A percentile compares a stretch with the other conserved stretches of the same genome.
Evolutionary conservation across 1,284 basidiomycete species (phyloP).

Genomic region (Nidula niveotomentosa): DNA sequence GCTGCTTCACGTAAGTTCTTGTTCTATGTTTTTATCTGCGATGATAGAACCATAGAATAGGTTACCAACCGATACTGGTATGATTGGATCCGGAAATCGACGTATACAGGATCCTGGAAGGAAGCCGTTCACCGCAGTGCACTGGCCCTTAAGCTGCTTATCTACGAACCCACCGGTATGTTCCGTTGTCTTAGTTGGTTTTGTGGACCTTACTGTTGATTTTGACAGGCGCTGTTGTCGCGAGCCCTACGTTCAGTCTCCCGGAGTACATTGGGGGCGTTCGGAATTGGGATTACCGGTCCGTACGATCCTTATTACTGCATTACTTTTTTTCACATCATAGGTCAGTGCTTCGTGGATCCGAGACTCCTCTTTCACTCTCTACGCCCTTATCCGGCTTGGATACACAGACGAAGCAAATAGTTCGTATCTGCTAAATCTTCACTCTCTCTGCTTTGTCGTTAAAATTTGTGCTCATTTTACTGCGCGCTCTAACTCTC

Average conservation of each 20-base stretch:
- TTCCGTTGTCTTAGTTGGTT: slow-evolving; percentile 11
- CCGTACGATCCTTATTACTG: not conserved
- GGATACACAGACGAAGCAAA: slow-evolving; percentile 91
- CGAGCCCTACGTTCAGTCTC: slow-evolving; percentile 90
- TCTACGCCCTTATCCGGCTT: slow-evolving; percentile 88
- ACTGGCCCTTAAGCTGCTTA: slow-evolving; percentile 83
- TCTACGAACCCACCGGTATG: slow-evolving; percentile 78
- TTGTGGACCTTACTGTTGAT: slow-evolving; percentile 4
- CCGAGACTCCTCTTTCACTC: slow-evolving; percentile 88
- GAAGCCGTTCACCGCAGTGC: slow-evolving; percentile 89
- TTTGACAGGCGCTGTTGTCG: slow-evolving; percentile 76
- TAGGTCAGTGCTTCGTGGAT: slow-evolving; percentile 75
- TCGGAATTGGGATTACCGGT: slow-evolving; percentile 86
- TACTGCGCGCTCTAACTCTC: not conserved
- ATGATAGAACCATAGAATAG: slow-evolving; percentile 23
- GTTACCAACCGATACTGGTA: slow-evolving; percentile 88
- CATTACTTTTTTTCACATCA: not conserved
- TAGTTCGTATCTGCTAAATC: slow-evolving; percentile 36
- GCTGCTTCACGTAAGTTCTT: slow-evolving; percentile 46
- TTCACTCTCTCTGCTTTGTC: not conserved
- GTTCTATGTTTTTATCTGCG: not conserved
- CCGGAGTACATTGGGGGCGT: slow-evolving; percentile 89
- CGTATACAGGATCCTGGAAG: slow-evolving; percentile 91
- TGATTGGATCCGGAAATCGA: slow-evolving; percentile 79
- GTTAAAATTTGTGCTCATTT: too few relatives aligned